Percentiles rank a stretch among this genome's conserved stretches.
phyloP scores from a whole-genome alignment of 305 asterid genomes.

The Fraxinus ornus region DNA sequence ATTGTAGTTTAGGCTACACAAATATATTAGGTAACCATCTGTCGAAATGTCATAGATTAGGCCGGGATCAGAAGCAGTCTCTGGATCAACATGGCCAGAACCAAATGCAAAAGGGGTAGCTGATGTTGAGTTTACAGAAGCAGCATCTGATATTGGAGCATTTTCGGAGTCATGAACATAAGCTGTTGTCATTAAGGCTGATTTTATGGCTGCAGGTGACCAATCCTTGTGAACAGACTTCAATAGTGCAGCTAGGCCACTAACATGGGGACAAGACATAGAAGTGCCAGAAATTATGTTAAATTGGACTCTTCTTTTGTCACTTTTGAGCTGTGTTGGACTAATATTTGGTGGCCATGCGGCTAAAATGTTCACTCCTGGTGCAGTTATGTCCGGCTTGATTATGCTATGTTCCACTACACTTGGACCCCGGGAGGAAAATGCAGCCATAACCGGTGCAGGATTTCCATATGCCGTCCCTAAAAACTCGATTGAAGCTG shows the following conservation, averaged over 20 bases:
- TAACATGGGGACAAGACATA: slow-evolving; percentile 80
- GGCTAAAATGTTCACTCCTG: slow-evolving; percentile 72
- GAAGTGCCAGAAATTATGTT: slow-evolving; percentile 75
- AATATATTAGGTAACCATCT: slow-evolving; percentile 45
- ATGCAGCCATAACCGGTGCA: slow-evolving; percentile 66
- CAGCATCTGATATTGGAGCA: slow-evolving; percentile 51
- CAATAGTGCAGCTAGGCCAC: slow-evolving; percentile 64
- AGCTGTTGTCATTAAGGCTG: slow-evolving; percentile 76
- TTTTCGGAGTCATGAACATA: slow-evolving; percentile 32
- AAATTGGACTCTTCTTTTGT: slow-evolving; percentile 48
- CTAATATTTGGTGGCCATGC: slow-evolving; percentile 73
- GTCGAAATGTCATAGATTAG: slow-evolving; percentile 55
- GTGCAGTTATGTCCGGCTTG: slow-evolving; percentile 75
- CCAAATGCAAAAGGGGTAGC: slow-evolving; percentile 66
- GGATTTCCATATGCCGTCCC: slow-evolving; percentile 46
- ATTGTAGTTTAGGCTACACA: slow-evolving; percentile 63
- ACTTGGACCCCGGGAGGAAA: slow-evolving; percentile 78
- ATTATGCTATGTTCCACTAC: slow-evolving; percentile 41
- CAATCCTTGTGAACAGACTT: slow-evolving; percentile 51
- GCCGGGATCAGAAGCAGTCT: slow-evolving; percentile 65
- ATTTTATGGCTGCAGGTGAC: slow-evolving; percentile 79
- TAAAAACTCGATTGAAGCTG: slow-evolving; percentile 41
- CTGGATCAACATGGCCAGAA: slow-evolving; percentile 69
- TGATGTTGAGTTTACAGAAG: slow-evolving; percentile 24
- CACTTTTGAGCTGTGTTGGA: slow-evolving; percentile 49